Conservation (phyloP, 2,329 filamentous ascomycete species). For the Neonectria hederae region DNA sequence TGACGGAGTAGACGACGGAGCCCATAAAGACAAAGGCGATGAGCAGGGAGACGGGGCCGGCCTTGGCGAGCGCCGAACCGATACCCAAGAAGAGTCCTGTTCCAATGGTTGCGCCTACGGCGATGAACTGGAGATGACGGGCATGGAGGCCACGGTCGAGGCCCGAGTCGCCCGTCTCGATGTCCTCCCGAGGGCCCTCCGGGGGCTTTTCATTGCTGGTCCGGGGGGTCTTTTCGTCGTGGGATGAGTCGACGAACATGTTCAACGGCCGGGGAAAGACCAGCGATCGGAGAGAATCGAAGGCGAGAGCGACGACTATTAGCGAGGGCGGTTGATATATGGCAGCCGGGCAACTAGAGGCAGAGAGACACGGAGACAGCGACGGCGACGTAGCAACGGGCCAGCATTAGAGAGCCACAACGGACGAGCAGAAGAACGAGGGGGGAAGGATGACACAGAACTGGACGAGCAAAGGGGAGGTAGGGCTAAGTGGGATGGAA, state of each 20-base stretch:
- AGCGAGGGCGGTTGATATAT: neutral
- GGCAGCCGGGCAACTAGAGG: neutral
- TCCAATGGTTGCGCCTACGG: conserved; percentile 71
- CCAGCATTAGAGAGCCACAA: neutral
- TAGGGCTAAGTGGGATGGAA: conserved; percentile 39
- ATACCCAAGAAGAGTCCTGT: conserved; percentile 78
- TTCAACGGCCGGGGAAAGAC: neutral
- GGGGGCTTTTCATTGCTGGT: conserved; percentile 40
- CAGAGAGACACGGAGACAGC: neutral
- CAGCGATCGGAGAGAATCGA: neutral
- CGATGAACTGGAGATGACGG: conserved; percentile 61
- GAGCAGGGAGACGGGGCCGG: conserved; percentile 72
- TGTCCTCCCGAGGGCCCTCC: conserved; percentile 41
- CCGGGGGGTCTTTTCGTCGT: conserved; percentile 43
- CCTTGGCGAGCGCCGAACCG: conserved; percentile 68
- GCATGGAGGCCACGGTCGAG: conserved; percentile 50
- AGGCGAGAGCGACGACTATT: neutral
- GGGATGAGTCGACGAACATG: conserved; percentile 37
- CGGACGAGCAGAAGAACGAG: neutral
- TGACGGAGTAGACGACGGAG: conserved; percentile 78
- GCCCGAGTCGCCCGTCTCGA: conserved; percentile 50
- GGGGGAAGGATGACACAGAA: conserved; percentile 6
- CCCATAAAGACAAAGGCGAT: conserved; percentile 77
- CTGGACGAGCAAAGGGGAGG: conserved; percentile 1
- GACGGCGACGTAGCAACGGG: neutral